Percentiles rank a stretch among this genome's conserved stretches.
These are phyloP conservation scores for Neurospora sp. DNA, from an alignment of 2,329 filamentous ascomycete species.

Conservation along the genomic window DNA sequence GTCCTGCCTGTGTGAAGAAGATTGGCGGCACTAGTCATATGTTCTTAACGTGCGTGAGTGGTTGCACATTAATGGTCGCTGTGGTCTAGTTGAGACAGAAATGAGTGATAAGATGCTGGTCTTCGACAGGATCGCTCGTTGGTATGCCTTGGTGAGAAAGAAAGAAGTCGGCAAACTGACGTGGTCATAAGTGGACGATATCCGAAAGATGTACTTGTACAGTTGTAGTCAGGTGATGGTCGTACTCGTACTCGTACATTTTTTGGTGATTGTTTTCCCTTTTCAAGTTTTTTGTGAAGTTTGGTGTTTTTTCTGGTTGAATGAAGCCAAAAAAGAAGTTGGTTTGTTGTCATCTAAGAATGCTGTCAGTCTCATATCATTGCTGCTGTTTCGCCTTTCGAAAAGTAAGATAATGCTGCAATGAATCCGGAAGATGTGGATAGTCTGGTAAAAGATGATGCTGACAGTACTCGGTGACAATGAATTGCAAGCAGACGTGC, in stretches of 20 bases:
- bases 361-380: background rate
- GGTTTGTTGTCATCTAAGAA: background rate
- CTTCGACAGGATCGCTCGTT: background rate
- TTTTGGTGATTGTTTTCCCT: background rate
- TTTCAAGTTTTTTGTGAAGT: background rate
- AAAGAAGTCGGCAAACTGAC: background rate
- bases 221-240: background rate
- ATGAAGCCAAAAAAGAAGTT: background rate
- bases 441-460: background rate
- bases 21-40: background rate
- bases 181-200: background rate
- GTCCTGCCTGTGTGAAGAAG: background rate
- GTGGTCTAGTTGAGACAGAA: background rate
- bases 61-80: background rate
- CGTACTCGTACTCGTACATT: background rate
- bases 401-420: background rate
- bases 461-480: background rate
- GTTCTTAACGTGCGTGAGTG: background rate
- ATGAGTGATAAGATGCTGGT: background rate
- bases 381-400: background rate
- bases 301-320: background rate
- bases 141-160: background rate
- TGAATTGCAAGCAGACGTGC: background rate
- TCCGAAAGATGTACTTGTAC: background rate
- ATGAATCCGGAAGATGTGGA: background rate